Evolutionary conservation across 1,284 basidiomycete genomes (phyloP), one percentile per base, ranked within the genome.

Genomic region (Cryptococcus wingfieldii): DNA sequence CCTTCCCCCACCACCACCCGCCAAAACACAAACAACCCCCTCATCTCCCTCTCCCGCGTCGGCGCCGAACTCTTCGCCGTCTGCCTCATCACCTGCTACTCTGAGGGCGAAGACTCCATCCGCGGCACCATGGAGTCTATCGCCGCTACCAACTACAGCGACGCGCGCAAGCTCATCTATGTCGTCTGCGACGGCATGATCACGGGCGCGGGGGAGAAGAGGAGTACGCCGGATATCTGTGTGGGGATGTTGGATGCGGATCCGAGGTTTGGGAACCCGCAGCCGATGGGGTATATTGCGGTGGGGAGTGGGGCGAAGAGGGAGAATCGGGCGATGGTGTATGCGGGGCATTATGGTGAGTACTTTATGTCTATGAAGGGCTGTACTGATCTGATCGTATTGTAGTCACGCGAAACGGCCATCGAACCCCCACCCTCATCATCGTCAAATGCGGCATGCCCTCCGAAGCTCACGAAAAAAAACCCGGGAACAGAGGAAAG

Each of bases 111-210:
- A 74, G 92, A 93, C 42, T 92, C 90, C 1, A 82, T 98, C 64
- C 82, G 89, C 49, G 89, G 87, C 3, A 99, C 96, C 0, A 82
- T 98, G 55, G 93, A 98, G 73, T 90, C 91, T 6, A 92, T 99
- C 56, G 90, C 92, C 0, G 79, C 79, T 43, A 97, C 94, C 0
- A 87, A 84, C 4, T 99, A 98, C 76, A 90, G 91, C 8, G 94
- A 98, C 76, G 80, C 83, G 39, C 82, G 94, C 54, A 98, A 98
- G 75, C 81, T 99, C 19, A 77, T 99, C 42, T 96, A 97, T 73
- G 82, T 99, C 55, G 87, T 99, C 8, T 95, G 94, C 38, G 96
- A 99, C 75, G 96, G 96, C 5, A 98, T 99, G 91, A 93, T 99
- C 63, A 98, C 95, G 0, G 96, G 96, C 49, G 87, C 87, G 4